Base-by-base conservation (phyloP, 2,329 filamentous ascomycete species). In the Aspergillus carbonarius region DNA sequence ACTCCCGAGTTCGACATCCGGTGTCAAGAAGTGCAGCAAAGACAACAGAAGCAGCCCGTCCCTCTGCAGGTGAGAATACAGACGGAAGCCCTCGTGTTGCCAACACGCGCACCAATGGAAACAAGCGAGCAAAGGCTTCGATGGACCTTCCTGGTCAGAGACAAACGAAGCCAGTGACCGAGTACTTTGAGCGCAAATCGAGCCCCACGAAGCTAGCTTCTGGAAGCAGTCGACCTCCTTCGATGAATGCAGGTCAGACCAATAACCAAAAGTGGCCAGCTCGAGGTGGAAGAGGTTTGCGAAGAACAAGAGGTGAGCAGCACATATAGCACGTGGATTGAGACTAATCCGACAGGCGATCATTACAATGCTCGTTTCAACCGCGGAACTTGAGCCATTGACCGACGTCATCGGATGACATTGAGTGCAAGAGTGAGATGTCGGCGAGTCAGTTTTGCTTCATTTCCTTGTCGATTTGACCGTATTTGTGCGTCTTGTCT, bases 321-420 rank as follows among this genome's bases (percentile, higher is more conserved):
- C 18, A 2, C 20, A 50, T 27, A 17, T 8, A 23, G 2, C 37
- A 20, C 15, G 5, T 13, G 5, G 34, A 13, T 18, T 17, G 12
- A 23, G 52, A 49, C 68, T 69, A 40, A 10, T 9, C 35, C 15
- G 12, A 15, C 27, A 74, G 72, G 70, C 20, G 68, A 72, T 12
- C 66, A 65, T 30, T 74, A 75, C 55, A 67, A 61, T 34, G 68
- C 69, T 35, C 69, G 72, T 1, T 75, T 74, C 52, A 68, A 60
- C 20, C 64, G 66, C 42, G 62, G 64, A 13, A 57, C 49, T 17
- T 59, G 50, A 34, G 15, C 17, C n/a, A 18, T 8, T 17, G 10
- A 25, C 20, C 15, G 13, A 42, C 23, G 13, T 32, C 5, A 10
- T 18, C 15, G 7, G 25, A 12, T 17, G 9, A 9, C 4, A 47